These are phyloP conservation scores for Rhodotorula graminis DNA, from an alignment of 768 basidiomycete species.

Conservation along the genomic window DNA sequence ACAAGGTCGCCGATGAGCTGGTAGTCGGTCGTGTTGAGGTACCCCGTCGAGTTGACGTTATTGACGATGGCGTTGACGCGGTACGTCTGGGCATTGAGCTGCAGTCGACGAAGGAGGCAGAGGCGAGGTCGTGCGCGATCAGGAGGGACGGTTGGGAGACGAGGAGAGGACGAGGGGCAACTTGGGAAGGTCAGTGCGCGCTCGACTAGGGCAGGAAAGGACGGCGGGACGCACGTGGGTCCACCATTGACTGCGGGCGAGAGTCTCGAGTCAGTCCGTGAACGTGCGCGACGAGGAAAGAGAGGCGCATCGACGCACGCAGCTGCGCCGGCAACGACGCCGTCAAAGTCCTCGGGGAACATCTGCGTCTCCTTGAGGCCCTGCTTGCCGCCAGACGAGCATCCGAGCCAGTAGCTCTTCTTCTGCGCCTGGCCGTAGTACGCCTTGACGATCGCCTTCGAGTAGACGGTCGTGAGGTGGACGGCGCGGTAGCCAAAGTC, in stretches of 20 bases:
- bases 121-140: no score
- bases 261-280: no score
- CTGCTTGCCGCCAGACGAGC: conserved; percentile 41
- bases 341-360: conserved; percentile 37
- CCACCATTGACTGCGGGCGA: no score
- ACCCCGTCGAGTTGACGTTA: conserved; percentile 2
- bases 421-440: conserved; percentile 30
- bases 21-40: conserved; percentile 27
- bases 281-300: no score
- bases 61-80: conserved; percentile 36
- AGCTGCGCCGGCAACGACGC: conserved; percentile 29
- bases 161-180: no score
- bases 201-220: no score
- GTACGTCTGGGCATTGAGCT: conserved; percentile 25
- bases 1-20: conserved; percentile 8
- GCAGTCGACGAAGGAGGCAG: not conserved
- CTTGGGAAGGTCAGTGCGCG: no score
- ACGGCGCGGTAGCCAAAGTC: conserved; percentile 37
- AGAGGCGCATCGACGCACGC: not conserved
- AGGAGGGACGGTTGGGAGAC: no score
- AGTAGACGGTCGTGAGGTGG: conserved; percentile 35
- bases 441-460: conserved; percentile 33
- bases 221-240: no score
- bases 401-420: conserved; percentile 36
- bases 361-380: conserved; percentile 25